Evolutionary conservation across 1,284 basidiomycete genomes (phyloP).

Genomic region (Boletus semigastroideus): DNA sequence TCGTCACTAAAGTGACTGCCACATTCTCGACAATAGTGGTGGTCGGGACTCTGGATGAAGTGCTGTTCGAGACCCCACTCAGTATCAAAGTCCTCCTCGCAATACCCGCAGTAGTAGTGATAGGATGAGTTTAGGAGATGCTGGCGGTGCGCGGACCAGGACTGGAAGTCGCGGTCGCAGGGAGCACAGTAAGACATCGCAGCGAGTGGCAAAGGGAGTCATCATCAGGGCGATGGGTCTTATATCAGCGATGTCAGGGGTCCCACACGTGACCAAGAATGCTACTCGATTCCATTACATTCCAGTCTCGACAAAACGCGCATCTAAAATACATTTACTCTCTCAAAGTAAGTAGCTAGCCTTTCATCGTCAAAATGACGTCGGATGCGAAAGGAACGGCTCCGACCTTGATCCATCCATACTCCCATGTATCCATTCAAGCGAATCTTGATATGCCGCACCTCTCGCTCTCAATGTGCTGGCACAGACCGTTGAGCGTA

Average conservation of each 20-base stretch:
- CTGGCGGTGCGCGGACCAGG: conserved; percentile 18
- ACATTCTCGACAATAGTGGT: conserved; percentile 46
- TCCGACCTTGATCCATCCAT: conserved; percentile 21
- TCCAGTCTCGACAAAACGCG: too few species aligned
- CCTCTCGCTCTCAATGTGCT: conserved; percentile 55
- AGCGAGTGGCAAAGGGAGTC: neutral
- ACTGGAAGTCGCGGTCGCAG: conserved; percentile 19
- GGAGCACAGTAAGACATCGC: conserved; percentile 11
- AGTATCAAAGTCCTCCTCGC: conserved; percentile 23
- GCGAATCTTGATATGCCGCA: conserved; percentile 50
- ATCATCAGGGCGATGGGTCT: neutral
- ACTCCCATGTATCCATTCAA: conserved; percentile 36
- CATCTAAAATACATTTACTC: neutral
- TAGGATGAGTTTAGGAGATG: conserved; percentile 21
- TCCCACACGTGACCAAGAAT: conserved; percentile 16
- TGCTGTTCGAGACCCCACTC: conserved; percentile 22
- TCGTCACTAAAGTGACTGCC: conserved; percentile 34
- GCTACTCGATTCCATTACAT: too few species aligned
- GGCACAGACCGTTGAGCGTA: conserved; percentile 49
- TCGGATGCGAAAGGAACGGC: conserved; percentile 6
- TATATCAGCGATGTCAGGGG: conserved; percentile 20
- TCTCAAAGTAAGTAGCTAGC: conserved; percentile 22
- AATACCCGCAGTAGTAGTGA: conserved; percentile 24
- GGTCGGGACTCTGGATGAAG: conserved; percentile 24
- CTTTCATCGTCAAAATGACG: conserved; percentile 13